Base-by-base conservation (phyloP, 2,329 filamentous ascomycete species). In the Penicillium nordicum region DNA sequence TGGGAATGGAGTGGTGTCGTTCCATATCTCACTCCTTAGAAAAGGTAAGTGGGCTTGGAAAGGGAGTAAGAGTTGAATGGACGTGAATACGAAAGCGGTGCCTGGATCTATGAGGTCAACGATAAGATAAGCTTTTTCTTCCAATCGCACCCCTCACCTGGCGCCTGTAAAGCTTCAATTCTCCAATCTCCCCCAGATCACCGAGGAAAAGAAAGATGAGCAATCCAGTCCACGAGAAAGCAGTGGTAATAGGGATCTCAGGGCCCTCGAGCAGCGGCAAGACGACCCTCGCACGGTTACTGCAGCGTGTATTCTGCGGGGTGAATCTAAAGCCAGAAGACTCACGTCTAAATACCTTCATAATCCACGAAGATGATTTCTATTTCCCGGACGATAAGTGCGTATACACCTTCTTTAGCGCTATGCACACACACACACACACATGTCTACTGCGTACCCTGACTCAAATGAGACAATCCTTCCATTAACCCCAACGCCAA, bases 341-440 rank as follows among this genome's bases (percentile, higher is more conserved):
- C 42, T 9, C 3, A n/a, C 16, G 10, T 23, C 29, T 74, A 9
- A 66, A 63, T 5, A 69, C 74, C 0, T 93, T 92, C 69, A 89
- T 97, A 68, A 82, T 99, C 23, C 94, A 99, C 72, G 86, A 96
- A 72, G 94, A 99, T 77, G 94, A 99, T 74, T 99, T 97, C 72
- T 99, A 96, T 78, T 86, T 85, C 62, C 80, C 89, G 1, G 93
- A 97, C 70, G 76, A 82, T 30, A 82, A 91, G 82, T 90, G 67
- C 69, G 81, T 74, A 16, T 12, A 41, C 43, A 27, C 21, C 16
- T 30, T 9, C n/a, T 3, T 21, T n/a, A 30, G 7, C 10, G 1
- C n/a, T 21, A 21, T 21, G 21, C 21, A 21, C 25, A 27, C 5
- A 1, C 11, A 32, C 21, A 23, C 21, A 21, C 25, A 27, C 5